phyloP scores from a whole-genome alignment of 345 rosid genomes.

The Isatis tinctoria region DNA sequence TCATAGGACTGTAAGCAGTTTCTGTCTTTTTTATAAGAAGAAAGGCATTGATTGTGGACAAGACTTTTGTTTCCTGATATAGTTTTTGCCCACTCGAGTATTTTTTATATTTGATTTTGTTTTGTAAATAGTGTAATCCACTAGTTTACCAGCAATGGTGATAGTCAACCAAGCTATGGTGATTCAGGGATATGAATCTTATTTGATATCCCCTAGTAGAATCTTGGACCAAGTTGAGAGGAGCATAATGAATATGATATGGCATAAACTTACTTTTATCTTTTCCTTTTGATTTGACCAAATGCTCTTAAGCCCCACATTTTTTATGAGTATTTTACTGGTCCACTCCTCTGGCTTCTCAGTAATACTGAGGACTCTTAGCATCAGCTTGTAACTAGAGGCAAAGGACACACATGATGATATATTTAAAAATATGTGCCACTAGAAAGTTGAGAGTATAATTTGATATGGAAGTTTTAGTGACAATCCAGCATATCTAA shows the following conservation, averaged over 20 bases:
- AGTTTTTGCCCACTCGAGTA: neutral
- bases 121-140: neutral
- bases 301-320: neutral
- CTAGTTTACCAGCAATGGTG: neutral
- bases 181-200: constrained; percentile 5
- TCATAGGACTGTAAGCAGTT: neutral
- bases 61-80: neutral
- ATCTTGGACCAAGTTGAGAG: neutral
- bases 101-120: neutral
- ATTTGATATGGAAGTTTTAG: neutral
- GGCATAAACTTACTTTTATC: neutral
- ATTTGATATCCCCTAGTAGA: neutral
- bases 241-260: constrained; percentile 8
- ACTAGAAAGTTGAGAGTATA: neutral
- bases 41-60: neutral
- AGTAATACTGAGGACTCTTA: neutral
- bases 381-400: neutral
- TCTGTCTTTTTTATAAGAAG: neutral
- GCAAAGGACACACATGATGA: neutral
- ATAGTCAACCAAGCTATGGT: neutral
- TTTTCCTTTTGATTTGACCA: neutral
- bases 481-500: neutral
- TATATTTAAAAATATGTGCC: neutral
- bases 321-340: neutral
- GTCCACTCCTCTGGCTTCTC: neutral